Conservation (phyloP, 441 rosid genomes). For the Biscutella auriculata region DNA sequence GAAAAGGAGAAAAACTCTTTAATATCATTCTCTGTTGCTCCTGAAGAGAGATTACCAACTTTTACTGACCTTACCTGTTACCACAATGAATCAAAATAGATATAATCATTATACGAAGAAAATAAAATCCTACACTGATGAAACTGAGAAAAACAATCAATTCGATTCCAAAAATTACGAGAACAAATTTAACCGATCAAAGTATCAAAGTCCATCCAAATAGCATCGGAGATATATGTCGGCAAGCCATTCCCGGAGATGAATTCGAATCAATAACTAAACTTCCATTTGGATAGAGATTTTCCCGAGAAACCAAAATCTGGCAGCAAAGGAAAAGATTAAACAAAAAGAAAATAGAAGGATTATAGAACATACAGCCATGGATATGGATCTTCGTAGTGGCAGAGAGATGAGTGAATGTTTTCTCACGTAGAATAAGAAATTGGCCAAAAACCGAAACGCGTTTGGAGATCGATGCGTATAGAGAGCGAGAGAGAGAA, state of each 20-base stretch:
- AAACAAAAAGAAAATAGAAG: no score
- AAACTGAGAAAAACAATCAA: background rate
- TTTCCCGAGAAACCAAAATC: background rate
- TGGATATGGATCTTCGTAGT: conserved; percentile 15
- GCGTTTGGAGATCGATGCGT: conserved; percentile 1
- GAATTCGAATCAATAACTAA: background rate
- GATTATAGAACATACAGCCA: conserved; percentile 19
- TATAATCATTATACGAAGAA: background rate
- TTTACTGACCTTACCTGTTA: conserved; percentile 45
- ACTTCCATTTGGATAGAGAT: background rate
- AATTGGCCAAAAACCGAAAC: conserved; percentile 5
- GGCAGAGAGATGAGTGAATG: background rate
- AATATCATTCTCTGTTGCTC: conserved; percentile 42
- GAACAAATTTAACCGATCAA: background rate
- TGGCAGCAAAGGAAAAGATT: background rate
- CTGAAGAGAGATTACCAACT: conserved; percentile 41
- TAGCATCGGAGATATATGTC: background rate
- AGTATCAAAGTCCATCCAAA: background rate
- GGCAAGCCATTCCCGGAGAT: background rate
- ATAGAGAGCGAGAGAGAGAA: background rate
- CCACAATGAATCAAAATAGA: background rate
- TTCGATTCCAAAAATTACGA: background rate
- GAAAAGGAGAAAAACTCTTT: conserved; percentile 64
- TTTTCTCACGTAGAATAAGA: conserved; percentile 6
- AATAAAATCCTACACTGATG: background rate